phyloP scores from a whole-genome alignment of 2,329 filamentous ascomycete species.

The Colletotrichum trifolii region DNA sequence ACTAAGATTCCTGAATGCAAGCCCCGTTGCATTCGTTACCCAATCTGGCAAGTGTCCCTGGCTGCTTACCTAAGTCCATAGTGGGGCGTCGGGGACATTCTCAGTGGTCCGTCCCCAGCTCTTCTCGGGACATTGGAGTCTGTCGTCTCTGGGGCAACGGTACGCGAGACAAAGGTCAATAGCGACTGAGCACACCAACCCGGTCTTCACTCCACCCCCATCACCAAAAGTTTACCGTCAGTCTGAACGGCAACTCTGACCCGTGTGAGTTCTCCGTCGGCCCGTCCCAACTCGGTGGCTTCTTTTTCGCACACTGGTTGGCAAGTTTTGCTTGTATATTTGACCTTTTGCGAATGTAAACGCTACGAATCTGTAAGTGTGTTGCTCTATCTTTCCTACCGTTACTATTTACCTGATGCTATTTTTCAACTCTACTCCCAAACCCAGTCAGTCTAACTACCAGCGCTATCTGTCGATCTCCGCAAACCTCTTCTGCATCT shows the following conservation, averaged over 20 bases:
- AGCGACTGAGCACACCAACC: slow-evolving; percentile 30
- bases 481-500: background rate
- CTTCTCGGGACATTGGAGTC: slow-evolving; percentile 3
- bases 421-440: slow-evolving; percentile 2
- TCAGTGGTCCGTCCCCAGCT: slow-evolving; percentile 11
- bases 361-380: slow-evolving; percentile 43
- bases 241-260: slow-evolving; percentile 29
- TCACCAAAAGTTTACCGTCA: slow-evolving; percentile 33
- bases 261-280: slow-evolving; percentile 28
- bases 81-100: slow-evolving; percentile 5
- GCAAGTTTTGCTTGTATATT: slow-evolving; percentile 2
- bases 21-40: slow-evolving; percentile 4
- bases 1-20: background rate
- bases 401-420: slow-evolving; percentile 1
- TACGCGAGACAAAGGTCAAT: slow-evolving; percentile 35
- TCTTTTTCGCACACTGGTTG: slow-evolving; percentile 40
- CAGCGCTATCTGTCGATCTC: no score
- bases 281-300: slow-evolving; percentile 39
- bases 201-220: slow-evolving; percentile 29
- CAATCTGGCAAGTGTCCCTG: background rate
- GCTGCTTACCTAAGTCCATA: slow-evolving; percentile 19
- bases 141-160: slow-evolving; percentile 31
- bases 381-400: slow-evolving; percentile 16
- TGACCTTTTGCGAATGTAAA: slow-evolving; percentile 42
- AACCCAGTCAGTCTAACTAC: no score